Evolutionary conservation across 352 stramenopile species (phyloP).

Genomic region (Phytopythium helicoides): DNA sequence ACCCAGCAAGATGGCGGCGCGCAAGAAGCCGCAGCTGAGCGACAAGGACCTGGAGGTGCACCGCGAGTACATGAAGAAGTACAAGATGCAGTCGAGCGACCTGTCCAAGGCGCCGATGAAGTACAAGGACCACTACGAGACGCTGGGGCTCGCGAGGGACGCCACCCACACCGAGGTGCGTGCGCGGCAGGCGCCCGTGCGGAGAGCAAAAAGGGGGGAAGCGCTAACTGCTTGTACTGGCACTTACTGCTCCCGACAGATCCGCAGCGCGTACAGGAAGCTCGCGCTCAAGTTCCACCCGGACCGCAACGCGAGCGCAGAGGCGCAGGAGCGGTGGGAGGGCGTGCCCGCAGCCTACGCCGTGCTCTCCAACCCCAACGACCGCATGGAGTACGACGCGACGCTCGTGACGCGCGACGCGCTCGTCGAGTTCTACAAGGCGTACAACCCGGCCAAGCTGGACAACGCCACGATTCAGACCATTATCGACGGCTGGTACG

Average conservation of each 20-base stretch:
- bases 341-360: slow-evolving; percentile 73
- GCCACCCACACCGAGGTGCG: slow-evolving; percentile 69
- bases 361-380: slow-evolving; percentile 77
- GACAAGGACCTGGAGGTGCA: slow-evolving; percentile 83
- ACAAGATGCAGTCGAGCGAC: slow-evolving; percentile 77
- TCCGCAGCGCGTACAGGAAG: slow-evolving; percentile 91
- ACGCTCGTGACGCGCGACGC: slow-evolving; percentile 74
- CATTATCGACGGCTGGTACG: slow-evolving; percentile 86
- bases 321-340: slow-evolving; percentile 71
- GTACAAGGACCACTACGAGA: slow-evolving; percentile 82
- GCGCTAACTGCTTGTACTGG: too few species aligned
- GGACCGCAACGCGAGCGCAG: slow-evolving; percentile 88
- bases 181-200: too few species aligned
- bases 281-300: slow-evolving; percentile 86
- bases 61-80: slow-evolving; percentile 89
- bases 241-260: too few species aligned
- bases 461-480: slow-evolving; percentile 84
- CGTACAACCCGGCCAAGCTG: slow-evolving; percentile 83
- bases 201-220: too few species aligned
- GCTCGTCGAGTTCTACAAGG: slow-evolving; percentile 79
- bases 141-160: slow-evolving; percentile 51
- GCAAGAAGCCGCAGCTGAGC: slow-evolving; percentile 14
- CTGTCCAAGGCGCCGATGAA: slow-evolving; percentile 48
- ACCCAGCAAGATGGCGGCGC: background rate
- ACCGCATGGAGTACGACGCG: slow-evolving; percentile 72